These are phyloP conservation scores for Kazachstania taianensis DNA, from an alignment of 805 yeast species.

Conservation along the genomic window DNA sequence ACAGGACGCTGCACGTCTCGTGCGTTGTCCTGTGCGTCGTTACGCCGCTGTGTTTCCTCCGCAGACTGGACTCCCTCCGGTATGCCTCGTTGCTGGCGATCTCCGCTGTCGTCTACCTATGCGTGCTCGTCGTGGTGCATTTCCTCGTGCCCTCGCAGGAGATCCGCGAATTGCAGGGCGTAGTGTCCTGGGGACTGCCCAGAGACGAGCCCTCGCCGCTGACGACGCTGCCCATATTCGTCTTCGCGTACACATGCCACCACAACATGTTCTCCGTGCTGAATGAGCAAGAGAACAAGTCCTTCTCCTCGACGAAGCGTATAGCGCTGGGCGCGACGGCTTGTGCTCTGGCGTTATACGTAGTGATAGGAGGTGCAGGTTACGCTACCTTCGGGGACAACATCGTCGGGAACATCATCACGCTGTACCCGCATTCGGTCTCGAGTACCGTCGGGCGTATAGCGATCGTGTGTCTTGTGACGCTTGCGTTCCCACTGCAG, in stretches of 20 bases:
- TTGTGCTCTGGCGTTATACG: constrained; percentile 51
- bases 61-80: constrained; percentile 70
- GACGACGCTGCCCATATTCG: constrained; percentile 78
- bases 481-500: constrained; percentile 81
- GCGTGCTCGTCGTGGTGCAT: constrained; percentile 65
- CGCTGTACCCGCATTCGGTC: constrained; percentile 55
- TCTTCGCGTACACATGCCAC: constrained; percentile 92
- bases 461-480: constrained; percentile 70
- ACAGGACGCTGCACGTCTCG: constrained; percentile 54
- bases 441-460: constrained; percentile 72
- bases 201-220: constrained; percentile 39
- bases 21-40: constrained; percentile 39
- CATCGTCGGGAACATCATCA: constrained; percentile 70
- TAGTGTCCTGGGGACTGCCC: constrained; percentile 40
- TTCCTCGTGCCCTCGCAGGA: constrained; percentile 31
- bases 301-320: constrained; percentile 36
- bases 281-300: constrained; percentile 60
- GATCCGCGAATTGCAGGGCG: constrained; percentile 34
- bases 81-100: constrained; percentile 80
- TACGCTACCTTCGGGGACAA: constrained; percentile 78
- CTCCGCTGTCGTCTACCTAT: constrained; percentile 67
- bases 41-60: constrained; percentile 53
- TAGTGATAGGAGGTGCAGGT: constrained; percentile 70
- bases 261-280: constrained; percentile 88
- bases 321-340: constrained; percentile 47